These are phyloP conservation scores for Besnoitia besnoiti DNA, from an alignment of 169 alveolate species.

Conservation along the genomic window DNA sequence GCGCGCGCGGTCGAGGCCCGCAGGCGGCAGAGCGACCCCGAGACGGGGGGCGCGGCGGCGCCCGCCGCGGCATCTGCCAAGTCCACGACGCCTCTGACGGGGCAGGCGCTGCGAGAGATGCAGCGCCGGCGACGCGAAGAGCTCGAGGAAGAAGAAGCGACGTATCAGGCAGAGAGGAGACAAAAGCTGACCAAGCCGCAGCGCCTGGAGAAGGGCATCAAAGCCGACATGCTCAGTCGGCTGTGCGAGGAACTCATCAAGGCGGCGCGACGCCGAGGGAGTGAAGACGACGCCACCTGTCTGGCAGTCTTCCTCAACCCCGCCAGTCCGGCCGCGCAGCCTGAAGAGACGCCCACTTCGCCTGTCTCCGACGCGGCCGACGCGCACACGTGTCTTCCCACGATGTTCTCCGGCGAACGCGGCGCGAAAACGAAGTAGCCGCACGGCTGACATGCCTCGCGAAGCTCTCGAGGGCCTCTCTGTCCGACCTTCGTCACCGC, in stretches of 20 bases:
- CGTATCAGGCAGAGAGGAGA: not conserved
- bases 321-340: not conserved
- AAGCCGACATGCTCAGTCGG: not conserved
- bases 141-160: not conserved
- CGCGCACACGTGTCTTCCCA: not conserved
- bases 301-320: slow-evolving; percentile 44
- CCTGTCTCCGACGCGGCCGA: not conserved
- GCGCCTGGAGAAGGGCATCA: not conserved
- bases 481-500: too few species aligned
- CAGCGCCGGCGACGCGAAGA: too few species aligned
- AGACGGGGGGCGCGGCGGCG: not conserved
- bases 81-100: too few species aligned
- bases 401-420: not conserved
- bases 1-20: too few species aligned
- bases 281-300: slow-evolving; percentile 61
- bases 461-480: too few species aligned
- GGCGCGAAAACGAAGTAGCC: not conserved
- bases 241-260: slow-evolving; percentile 19
- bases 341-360: not conserved
- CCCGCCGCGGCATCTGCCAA: too few species aligned
- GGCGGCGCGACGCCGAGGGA: slow-evolving; percentile 28
- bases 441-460: too few species aligned
- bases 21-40: not conserved
- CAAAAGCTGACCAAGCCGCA: not conserved
- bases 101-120: too few species aligned